Evolutionary conservation across 2,329 filamentous ascomycete genomes (phyloP).

Genomic region (Fusarium oligoseptatum): DNA sequence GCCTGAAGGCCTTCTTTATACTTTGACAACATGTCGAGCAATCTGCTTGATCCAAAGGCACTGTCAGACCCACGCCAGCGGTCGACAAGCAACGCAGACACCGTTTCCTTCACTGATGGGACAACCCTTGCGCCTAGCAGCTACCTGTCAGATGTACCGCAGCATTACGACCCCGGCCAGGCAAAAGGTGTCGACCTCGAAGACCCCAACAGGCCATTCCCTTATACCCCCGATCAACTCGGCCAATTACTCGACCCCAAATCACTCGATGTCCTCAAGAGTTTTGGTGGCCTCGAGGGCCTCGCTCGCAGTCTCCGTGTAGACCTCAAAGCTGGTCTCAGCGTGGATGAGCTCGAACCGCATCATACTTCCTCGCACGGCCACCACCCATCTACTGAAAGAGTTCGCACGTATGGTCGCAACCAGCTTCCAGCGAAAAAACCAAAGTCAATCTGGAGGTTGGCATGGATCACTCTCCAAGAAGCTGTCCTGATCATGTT

Average conservation of each 20-base stretch:
- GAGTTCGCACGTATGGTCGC: conserved; percentile 4
- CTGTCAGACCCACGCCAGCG: conserved; percentile 30
- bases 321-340: conserved; percentile 73
- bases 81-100: conserved; percentile 32
- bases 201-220: conserved; percentile 5
- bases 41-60: conserved; percentile 35
- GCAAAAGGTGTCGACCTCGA: conserved; percentile 2
- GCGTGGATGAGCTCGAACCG: conserved; percentile 69
- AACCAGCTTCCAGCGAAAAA: conserved; percentile 25
- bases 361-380: conserved; percentile 43
- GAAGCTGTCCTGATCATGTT: conserved; percentile 72
- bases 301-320: conserved; percentile 78
- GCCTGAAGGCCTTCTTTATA: neutral
- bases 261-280: conserved; percentile 76
- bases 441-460: conserved; percentile 17
- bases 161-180: conserved; percentile 5
- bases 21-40: conserved; percentile 26
- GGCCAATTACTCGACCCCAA: conserved; percentile 83
- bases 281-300: conserved; percentile 76
- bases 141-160: conserved; percentile 11
- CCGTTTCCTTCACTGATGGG: conserved; percentile 15
- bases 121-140: conserved; percentile 32
- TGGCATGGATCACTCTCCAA: conserved; percentile 25
- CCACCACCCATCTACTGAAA: neutral
- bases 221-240: conserved; percentile 55